phyloP scores from a whole-genome alignment of 2,329 filamentous ascomycete genomes.

The Fulvia fulva region DNA sequence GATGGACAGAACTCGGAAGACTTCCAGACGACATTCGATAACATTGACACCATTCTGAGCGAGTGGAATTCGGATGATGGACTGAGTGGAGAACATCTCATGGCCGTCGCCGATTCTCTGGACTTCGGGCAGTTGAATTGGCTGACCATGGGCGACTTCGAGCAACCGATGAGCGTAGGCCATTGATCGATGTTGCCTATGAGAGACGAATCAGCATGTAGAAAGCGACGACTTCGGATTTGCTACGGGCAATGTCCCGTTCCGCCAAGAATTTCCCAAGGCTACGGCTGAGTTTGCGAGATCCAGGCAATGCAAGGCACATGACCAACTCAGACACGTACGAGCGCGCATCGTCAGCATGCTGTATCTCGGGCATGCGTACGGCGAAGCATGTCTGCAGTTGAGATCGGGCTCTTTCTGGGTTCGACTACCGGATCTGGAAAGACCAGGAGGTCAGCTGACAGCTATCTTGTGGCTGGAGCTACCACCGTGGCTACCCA shows the following conservation, averaged over 20 bases:
- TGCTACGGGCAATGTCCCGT: neutral
- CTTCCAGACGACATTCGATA: conserved; percentile 5
- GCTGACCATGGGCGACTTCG: conserved; percentile 11
- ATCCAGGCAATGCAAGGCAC: neutral
- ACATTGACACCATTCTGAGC: conserved; percentile 8
- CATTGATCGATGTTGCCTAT: neutral
- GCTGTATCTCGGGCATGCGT: neutral
- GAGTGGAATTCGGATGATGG: conserved; percentile 21
- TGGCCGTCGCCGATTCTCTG: conserved; percentile 19
- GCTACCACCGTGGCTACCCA: neutral
- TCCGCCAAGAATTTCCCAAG: neutral
- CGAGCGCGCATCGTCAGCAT: neutral
- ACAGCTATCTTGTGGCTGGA: conserved; percentile 1
- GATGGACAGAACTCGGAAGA: neutral
- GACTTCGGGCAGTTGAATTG: conserved; percentile 19
- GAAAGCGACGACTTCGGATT: neutral
- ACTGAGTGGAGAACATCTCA: conserved; percentile 18
- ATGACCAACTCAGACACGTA: neutral
- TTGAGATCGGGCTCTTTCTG: neutral
- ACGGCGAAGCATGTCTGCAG: neutral
- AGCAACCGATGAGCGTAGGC: conserved; percentile 3
- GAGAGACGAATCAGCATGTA: neutral
- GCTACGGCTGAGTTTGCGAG: neutral
- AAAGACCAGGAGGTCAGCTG: neutral
- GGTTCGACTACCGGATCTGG: neutral